A percentile compares a stretch with the other conserved stretches of the same genome.
phyloP scores from a whole-genome alignment of 2,329 filamentous ascomycete genomes.

The Bipolaris victoriae region DNA sequence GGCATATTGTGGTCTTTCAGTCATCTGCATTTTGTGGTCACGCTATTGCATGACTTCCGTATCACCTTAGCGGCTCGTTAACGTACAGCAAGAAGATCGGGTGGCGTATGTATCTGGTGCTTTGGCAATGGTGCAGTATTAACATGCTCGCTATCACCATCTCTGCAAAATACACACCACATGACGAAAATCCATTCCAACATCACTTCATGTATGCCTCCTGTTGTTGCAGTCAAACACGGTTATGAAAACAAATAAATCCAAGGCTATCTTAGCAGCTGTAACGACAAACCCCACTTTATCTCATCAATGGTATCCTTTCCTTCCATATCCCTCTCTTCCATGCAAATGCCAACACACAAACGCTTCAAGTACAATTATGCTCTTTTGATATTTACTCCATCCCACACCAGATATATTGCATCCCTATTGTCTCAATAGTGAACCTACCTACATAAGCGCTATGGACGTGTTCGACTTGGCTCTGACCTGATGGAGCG shows the following conservation, averaged over 20 bases:
- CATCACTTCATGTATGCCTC: background rate
- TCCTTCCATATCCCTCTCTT: slow-evolving; percentile 14
- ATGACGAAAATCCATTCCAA: background rate
- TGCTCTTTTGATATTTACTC: slow-evolving; percentile 19
- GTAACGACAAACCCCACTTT: slow-evolving; percentile 7
- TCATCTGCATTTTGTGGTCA: background rate
- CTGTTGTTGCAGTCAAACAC: background rate
- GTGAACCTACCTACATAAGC: slow-evolving; percentile 3
- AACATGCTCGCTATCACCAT: background rate
- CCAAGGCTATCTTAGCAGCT: slow-evolving; percentile 9
- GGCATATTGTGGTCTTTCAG: background rate
- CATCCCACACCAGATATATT: slow-evolving; percentile 8
- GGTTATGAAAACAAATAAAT: background rate
- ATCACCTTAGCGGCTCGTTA: background rate
- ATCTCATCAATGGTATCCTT: slow-evolving; percentile 17
- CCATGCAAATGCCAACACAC: slow-evolving; percentile 29
- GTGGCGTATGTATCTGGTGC: background rate
- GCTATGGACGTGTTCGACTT: background rate
- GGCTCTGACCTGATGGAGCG: background rate
- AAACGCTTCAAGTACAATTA: slow-evolving; percentile 25
- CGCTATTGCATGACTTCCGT: background rate
- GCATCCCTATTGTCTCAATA: background rate
- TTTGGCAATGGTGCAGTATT: background rate
- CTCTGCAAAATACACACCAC: background rate
- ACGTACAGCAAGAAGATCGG: background rate